Percentiles rank a stretch among this genome's conserved stretches.
Evolutionary conservation across 176 grass and related monocot species (phyloP).

Genomic region (Carex scoparia): DNA sequence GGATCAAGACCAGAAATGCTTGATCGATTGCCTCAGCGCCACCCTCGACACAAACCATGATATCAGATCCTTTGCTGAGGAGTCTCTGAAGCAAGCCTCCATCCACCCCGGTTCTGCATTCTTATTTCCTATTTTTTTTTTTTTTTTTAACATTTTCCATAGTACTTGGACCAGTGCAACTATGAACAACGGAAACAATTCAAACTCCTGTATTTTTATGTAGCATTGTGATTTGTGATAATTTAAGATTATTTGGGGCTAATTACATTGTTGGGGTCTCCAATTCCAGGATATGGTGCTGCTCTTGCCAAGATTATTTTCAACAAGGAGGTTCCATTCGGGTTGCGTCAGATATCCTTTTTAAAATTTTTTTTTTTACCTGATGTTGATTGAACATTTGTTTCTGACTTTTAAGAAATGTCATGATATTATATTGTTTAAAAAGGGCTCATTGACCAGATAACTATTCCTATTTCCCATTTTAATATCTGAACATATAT

Average conservation of each 20-base stretch:
- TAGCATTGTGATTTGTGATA: neutral
- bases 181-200: neutral
- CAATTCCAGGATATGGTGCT: conserved; percentile 67
- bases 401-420: neutral
- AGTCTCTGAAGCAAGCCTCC: conserved; percentile 79
- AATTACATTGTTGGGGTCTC: neutral
- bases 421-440: neutral
- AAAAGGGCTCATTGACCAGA: neutral
- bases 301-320: conserved; percentile 76
- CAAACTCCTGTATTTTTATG: neutral
- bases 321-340: conserved; percentile 80
- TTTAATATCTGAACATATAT: neutral
- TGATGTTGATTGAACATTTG: neutral
- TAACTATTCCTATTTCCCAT: neutral
- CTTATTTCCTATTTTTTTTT: neutral
- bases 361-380: neutral
- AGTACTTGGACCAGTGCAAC: neutral
- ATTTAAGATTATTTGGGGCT: neutral
- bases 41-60: conserved; percentile 81
- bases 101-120: conserved; percentile 48
- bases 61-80: conserved; percentile 80
- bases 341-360: conserved; percentile 95
- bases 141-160: neutral
- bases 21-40: conserved; percentile 70
- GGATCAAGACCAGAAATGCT: conserved; percentile 84